phyloP scores from a whole-genome alignment of 331 rosid species.

The Cydonia oblonga region DNA sequence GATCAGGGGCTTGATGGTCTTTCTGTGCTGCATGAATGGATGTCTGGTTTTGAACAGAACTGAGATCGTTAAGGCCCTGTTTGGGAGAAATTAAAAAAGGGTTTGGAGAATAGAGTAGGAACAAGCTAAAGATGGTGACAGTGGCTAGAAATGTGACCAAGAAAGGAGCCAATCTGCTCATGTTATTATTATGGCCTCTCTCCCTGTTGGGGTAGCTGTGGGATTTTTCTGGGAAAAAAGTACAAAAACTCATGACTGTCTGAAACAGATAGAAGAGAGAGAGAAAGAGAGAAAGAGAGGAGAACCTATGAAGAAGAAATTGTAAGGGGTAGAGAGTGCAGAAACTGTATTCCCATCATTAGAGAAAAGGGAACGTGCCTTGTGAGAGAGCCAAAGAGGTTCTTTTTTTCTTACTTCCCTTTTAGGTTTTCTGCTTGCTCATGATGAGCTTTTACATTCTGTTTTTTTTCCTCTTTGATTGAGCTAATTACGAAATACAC shows the following conservation, averaged over 20 bases:
- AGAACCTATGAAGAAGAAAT: neutral
- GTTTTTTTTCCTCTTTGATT: neutral
- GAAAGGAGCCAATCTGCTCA: conserved; percentile 26
- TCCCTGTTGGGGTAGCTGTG: conserved; percentile 25
- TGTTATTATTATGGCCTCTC: conserved; percentile 14
- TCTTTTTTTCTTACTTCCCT: neutral
- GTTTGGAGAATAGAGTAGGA: conserved; percentile 39
- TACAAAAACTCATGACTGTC: conserved; percentile 29
- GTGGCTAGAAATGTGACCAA: conserved; percentile 29
- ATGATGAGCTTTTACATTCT: no score
- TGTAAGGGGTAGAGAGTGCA: neutral
- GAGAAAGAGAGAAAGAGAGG: neutral
- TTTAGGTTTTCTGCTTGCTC: no score
- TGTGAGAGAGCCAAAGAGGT: neutral
- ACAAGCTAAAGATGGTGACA: conserved; percentile 33
- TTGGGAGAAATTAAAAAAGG: conserved; percentile 20
- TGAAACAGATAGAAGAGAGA: neutral
- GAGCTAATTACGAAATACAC: neutral
- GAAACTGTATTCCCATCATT: neutral
- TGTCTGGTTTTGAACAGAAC: conserved; percentile 9
- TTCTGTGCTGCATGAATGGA: conserved; percentile 1
- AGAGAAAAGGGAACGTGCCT: neutral
- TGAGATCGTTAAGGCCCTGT: conserved; percentile 5
- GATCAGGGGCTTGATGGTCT: neutral
- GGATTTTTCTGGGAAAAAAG: conserved; percentile 19